phyloP scores from a whole-genome alignment of 2,329 filamentous ascomycete species.

The Beauveria sp. region DNA sequence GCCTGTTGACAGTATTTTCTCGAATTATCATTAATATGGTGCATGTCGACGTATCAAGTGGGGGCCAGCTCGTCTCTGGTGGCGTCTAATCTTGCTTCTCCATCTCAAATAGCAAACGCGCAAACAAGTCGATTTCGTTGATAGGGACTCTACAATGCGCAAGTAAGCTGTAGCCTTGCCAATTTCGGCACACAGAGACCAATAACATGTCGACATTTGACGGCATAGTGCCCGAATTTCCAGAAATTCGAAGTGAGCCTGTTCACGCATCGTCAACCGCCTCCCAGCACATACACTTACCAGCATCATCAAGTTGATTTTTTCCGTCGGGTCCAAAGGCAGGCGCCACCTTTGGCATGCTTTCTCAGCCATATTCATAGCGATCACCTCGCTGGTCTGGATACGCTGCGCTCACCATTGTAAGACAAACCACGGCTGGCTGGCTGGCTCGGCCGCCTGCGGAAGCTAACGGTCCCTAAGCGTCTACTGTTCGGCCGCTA shows the following conservation, averaged over 20 bases:
- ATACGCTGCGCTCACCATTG: slow-evolving; percentile 70
- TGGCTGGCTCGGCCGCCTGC: background rate
- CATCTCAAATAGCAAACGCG: background rate
- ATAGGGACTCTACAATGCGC: background rate
- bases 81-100: background rate
- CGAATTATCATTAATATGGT: no score
- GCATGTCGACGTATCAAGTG: background rate
- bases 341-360: slow-evolving; percentile 63
- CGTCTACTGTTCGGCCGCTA: slow-evolving; percentile 83
- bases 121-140: background rate
- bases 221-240: slow-evolving; percentile 67
- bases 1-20: background rate
- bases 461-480: slow-evolving; percentile 23
- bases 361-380: slow-evolving; percentile 92
- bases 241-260: slow-evolving; percentile 58
- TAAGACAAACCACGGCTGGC: slow-evolving; percentile 21
- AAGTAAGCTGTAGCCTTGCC: background rate
- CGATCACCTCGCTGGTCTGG: slow-evolving; percentile 77
- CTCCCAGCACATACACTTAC: background rate
- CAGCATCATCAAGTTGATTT: slow-evolving; percentile 59
- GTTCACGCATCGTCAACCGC: background rate
- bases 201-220: slow-evolving; percentile 67
- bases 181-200: background rate
- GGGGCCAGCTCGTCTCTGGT: no score
- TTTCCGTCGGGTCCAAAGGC: slow-evolving; percentile 54